phyloP scores from a whole-genome alignment of 116 monocot genomes.

The Iris pallida region DNA sequence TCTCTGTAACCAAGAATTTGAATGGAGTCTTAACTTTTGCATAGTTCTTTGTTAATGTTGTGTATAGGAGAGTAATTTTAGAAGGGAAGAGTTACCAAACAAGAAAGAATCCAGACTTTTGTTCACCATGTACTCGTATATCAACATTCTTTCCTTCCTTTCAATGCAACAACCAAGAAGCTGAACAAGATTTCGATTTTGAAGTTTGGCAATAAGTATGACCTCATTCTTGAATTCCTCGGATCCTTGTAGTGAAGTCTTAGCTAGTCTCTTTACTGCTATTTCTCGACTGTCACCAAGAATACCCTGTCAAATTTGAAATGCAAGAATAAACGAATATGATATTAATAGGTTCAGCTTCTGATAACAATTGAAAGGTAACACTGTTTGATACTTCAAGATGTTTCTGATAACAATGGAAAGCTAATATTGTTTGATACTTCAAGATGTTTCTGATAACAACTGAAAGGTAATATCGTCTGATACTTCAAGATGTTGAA shows the following conservation, averaged over 20 bases:
- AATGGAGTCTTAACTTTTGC: too few relatives aligned
- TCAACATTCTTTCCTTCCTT: background rate
- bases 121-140: slow-evolving; percentile 4
- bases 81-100: background rate
- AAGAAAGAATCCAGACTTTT: slow-evolving; percentile 8
- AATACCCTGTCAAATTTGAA: background rate
- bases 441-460: too few relatives aligned
- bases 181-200: slow-evolving; percentile 1
- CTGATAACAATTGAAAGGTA: too few relatives aligned
- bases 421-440: too few relatives aligned
- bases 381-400: too few relatives aligned
- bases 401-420: too few relatives aligned
- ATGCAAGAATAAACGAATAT: background rate
- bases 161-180: slow-evolving; percentile 7
- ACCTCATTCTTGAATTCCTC: slow-evolving; percentile 10
- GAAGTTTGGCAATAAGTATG: slow-evolving; percentile 7
- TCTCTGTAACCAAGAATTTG: too few relatives aligned
- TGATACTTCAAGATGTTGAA: too few relatives aligned
- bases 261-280: slow-evolving; percentile 4
- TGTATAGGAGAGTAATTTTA: too few relatives aligned
- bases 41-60: too few relatives aligned
- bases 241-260: background rate
- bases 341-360: background rate
- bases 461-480: too few relatives aligned
- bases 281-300: background rate